These are phyloP conservation scores for Lagerstroemia speciosa DNA, from an alignment of 345 rosid species.

Conservation along the genomic window DNA sequence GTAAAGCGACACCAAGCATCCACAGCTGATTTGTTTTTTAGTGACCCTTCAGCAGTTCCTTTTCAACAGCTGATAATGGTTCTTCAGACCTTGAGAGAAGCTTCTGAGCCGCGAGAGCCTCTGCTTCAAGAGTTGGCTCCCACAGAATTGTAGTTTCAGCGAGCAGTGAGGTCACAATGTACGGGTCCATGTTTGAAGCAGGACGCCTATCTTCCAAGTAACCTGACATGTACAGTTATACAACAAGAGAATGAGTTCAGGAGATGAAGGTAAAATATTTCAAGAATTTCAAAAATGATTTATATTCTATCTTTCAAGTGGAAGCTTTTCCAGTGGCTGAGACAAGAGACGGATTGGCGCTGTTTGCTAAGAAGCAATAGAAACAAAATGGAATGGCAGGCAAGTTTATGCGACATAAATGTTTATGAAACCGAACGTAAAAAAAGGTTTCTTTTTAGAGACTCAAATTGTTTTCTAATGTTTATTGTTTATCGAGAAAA, in stretches of 20 bases:
- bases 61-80: not conserved
- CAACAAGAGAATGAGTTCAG: not conserved
- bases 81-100: constrained; percentile 51
- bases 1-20: constrained; percentile 4
- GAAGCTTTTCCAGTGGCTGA: too few species aligned
- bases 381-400: not conserved
- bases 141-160: constrained; percentile 72
- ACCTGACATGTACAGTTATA: constrained; percentile 28
- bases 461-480: too few species aligned
- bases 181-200: constrained; percentile 94
- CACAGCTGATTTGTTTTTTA: constrained; percentile 5
- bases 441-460: too few species aligned
- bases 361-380: too few species aligned
- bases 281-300: not conserved
- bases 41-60: constrained; percentile 10
- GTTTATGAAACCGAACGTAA: not conserved
- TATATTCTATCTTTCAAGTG: too few species aligned
- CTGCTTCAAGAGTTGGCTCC: constrained; percentile 80
- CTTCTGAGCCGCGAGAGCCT: constrained; percentile 85
- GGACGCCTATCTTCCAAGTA: constrained; percentile 90
- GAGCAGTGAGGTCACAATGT: constrained; percentile 54
- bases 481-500: not conserved
- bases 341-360: too few species aligned
- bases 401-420: too few species aligned
- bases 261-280: not conserved